Conservation (phyloP, 495 filamentous ascomycete genomes). For the Xylaria sp. region DNA sequence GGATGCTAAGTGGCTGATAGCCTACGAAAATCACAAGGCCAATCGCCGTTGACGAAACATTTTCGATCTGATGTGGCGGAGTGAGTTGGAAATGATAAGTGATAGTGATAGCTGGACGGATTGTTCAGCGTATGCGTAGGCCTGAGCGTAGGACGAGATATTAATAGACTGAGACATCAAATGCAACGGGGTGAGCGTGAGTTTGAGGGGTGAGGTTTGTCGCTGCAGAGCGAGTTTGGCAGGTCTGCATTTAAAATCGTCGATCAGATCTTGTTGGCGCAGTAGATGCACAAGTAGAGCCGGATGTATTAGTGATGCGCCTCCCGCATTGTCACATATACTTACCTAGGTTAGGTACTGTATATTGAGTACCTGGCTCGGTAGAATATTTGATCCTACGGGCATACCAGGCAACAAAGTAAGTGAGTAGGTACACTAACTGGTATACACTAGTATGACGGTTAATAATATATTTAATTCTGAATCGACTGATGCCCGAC, state of each 20-base stretch:
- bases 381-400: neutral
- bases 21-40: slow-evolving; percentile 31
- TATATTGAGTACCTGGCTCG: neutral
- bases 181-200: neutral
- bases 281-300: neutral
- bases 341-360: too few relatives aligned
- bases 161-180: slow-evolving; percentile 10
- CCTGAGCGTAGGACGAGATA: too few relatives aligned
- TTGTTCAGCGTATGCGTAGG: neutral
- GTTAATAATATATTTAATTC: neutral
- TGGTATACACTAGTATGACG: too few relatives aligned
- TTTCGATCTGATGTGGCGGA: neutral
- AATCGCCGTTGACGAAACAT: slow-evolving; percentile 15
- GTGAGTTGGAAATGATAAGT: slow-evolving; percentile 9
- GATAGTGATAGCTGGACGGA: neutral
- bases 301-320: slow-evolving; percentile 3
- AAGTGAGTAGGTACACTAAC: too few relatives aligned
- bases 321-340: neutral
- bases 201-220: neutral
- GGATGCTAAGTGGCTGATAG: slow-evolving; percentile 35
- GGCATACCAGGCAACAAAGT: neutral
- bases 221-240: slow-evolving; percentile 7
- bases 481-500: neutral
- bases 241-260: neutral
- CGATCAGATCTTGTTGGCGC: neutral